Evolutionary conservation across 768 basidiomycete genomes (phyloP).

Genomic region (Boletus edulis): DNA sequence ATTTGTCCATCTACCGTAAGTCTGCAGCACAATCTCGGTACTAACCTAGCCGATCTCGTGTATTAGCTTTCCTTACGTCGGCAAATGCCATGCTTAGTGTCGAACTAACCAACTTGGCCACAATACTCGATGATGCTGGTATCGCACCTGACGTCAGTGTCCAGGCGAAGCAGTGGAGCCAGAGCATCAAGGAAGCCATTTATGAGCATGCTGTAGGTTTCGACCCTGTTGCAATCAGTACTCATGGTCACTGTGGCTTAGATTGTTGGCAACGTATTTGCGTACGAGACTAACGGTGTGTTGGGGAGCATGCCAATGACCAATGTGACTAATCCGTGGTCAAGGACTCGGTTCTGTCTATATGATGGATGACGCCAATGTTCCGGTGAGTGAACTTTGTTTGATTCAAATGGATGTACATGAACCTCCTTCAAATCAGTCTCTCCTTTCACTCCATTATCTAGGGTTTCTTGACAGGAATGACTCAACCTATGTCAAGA

Average conservation of each 20-base stretch:
- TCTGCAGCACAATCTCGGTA: neutral
- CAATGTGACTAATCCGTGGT: neutral
- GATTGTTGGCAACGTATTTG: constrained; percentile 65
- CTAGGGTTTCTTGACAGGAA: constrained; percentile 68
- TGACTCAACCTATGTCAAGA: constrained; percentile 60
- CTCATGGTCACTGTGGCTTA: constrained; percentile 22
- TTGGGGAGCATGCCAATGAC: neutral
- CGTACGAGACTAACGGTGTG: constrained; percentile 74
- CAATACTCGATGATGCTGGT: constrained; percentile 51
- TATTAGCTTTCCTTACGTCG: constrained; percentile 69
- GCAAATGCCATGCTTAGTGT: constrained; percentile 84
- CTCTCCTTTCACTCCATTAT: constrained; percentile 75
- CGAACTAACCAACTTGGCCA: constrained; percentile 59
- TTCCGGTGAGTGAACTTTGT: constrained; percentile 51
- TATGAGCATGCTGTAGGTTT: constrained; percentile 56
- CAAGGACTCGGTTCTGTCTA: constrained; percentile 66
- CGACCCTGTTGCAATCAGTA: neutral
- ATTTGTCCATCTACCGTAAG: constrained; percentile 63
- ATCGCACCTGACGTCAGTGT: constrained; percentile 49
- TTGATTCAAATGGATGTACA: neutral
- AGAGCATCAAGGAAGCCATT: constrained; percentile 55
- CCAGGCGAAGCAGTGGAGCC: constrained; percentile 57
- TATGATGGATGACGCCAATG: constrained; percentile 86
- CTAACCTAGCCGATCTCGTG: neutral
- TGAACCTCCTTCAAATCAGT: constrained; percentile 37